Conservation (phyloP, 2,329 filamentous ascomycete species). For the Fusarium nodosum region DNA sequence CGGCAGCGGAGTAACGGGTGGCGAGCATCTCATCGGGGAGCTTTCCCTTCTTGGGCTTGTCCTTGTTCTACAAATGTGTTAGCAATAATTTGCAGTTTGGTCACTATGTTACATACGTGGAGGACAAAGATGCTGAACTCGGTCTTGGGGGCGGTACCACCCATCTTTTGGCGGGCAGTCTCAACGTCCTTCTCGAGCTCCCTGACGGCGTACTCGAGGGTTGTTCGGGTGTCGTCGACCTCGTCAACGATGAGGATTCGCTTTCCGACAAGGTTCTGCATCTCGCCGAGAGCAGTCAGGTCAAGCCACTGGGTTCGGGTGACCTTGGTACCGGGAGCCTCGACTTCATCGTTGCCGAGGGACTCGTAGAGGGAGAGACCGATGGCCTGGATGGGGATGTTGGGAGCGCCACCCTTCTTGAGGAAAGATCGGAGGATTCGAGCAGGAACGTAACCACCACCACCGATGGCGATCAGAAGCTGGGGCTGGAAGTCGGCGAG, state of each 20-base stretch:
- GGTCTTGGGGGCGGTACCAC: conserved; percentile 75
- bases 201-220: conserved; percentile 91
- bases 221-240: conserved; percentile 95
- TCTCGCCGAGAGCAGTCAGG: conserved; percentile 79
- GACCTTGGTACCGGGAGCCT: conserved; percentile 88
- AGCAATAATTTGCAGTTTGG: not conserved
- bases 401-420: conserved; percentile 85
- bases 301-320: conserved; percentile 99
- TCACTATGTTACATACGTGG: conserved; percentile 71
- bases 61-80: conserved; percentile 79
- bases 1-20: conserved; percentile 84
- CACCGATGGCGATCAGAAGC: conserved; percentile 98
- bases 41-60: conserved; percentile 93
- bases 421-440: conserved; percentile 98
- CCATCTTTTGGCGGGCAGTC: conserved; percentile 79
- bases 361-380: conserved; percentile 96
- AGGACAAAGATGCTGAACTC: conserved; percentile 96
- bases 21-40: conserved; percentile 84
- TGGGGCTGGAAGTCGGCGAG: conserved; percentile 89
- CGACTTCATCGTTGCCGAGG: conserved; percentile 72
- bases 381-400: conserved; percentile 99
- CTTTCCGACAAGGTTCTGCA: conserved; percentile 65
- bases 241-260: conserved; percentile 59
- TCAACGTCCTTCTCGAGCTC: conserved; percentile 97
- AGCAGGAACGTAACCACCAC: conserved; percentile 96